Conservation (phyloP, 768 basidiomycete genomes). For the Lentinula edodes region DNA sequence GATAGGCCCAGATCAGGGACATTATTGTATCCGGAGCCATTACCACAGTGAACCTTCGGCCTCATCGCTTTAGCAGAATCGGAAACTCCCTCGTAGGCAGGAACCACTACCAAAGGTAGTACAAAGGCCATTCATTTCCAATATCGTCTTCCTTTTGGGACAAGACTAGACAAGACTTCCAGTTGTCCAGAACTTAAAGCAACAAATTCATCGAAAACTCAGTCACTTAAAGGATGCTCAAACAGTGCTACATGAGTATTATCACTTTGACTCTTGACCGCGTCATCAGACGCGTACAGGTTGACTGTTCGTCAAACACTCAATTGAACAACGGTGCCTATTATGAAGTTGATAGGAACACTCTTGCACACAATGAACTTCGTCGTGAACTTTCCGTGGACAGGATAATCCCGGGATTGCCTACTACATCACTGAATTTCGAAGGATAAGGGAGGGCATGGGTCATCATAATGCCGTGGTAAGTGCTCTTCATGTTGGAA, state of each 20-base stretch:
- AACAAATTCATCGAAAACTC: background rate
- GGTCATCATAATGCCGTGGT: background rate
- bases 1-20: background rate
- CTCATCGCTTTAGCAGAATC: no score
- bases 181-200: no score
- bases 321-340: background rate
- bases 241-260: no score
- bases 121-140: background rate
- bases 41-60: no score
- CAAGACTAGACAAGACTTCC: background rate
- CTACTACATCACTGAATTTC: background rate
- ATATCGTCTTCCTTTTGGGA: background rate
- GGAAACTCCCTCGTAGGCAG: no score
- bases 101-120: no score
- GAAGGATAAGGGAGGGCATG: no score
- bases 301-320: no score
- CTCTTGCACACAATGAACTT: background rate
- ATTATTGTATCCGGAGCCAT: background rate
- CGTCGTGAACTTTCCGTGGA: background rate
- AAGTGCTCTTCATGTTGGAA: background rate
- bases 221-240: no score
- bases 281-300: background rate
- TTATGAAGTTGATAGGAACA: background rate
- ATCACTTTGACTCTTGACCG: background rate
- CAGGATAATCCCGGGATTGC: background rate